These are phyloP conservation scores for Claviceps purpurea DNA, from an alignment of 2,329 filamentous ascomycete genomes.

Conservation along the genomic window DNA sequence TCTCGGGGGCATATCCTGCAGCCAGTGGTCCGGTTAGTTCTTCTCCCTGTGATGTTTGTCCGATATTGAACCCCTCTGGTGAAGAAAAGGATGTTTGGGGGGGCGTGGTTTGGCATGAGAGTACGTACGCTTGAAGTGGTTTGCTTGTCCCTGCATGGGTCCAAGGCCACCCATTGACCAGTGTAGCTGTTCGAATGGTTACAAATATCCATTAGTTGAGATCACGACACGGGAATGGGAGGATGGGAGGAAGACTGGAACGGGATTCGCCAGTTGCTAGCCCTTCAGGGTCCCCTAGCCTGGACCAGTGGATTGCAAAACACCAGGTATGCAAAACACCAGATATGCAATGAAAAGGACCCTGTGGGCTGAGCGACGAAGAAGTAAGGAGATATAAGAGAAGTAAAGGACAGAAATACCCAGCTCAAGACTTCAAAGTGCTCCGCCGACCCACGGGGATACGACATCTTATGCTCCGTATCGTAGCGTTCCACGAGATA, in stretches of 20 bases:
- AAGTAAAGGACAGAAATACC: conserved; percentile 27
- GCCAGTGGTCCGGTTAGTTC: neutral
- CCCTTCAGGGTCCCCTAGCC: too few relatives aligned
- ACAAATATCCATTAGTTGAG: neutral
- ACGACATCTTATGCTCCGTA: conserved; percentile 68
- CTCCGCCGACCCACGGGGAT: conserved; percentile 57
- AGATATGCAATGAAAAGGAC: too few relatives aligned
- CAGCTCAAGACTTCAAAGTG: conserved; percentile 71
- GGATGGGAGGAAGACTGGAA: too few relatives aligned
- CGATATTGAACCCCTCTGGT: too few relatives aligned
- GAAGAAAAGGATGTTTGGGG: too few relatives aligned
- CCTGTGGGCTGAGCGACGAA: too few relatives aligned
- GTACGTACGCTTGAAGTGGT: conserved; percentile 58
- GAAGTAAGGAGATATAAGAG: neutral
- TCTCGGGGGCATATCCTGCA: conserved; percentile 61
- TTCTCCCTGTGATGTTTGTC: neutral
- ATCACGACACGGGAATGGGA: too few relatives aligned
- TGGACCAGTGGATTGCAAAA: too few relatives aligned
- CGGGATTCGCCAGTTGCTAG: too few relatives aligned
- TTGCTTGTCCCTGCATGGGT: conserved; percentile 70
- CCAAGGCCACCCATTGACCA: conserved; percentile 72
- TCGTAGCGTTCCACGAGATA: conserved; percentile 78
- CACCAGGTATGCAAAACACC: too few relatives aligned
- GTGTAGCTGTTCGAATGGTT: conserved; percentile 30
- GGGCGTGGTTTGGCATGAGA: too few relatives aligned